Evolutionary conservation across 2,329 filamentous ascomycete species (phyloP).

Genomic region (Phaeomoniella chlamydospora): DNA sequence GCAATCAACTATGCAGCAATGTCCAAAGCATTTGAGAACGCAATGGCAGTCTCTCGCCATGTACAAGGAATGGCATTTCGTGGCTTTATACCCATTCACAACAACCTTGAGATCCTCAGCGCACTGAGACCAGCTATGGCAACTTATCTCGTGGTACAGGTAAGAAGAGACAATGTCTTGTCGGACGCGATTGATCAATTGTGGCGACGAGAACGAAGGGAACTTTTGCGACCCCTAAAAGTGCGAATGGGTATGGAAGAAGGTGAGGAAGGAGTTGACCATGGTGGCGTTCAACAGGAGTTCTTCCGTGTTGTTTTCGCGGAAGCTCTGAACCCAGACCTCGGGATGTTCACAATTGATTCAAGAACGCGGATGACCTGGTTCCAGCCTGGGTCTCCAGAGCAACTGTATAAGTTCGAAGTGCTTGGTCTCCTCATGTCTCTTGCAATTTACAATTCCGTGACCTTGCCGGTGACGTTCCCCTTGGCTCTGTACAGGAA

Average conservation of each 20-base stretch:
- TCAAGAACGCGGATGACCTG: constrained; percentile 64
- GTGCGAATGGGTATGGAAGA: constrained; percentile 69
- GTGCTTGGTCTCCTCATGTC: constrained; percentile 78
- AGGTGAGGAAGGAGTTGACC: constrained; percentile 82
- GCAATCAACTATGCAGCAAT: constrained; percentile 78
- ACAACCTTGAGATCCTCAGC: constrained; percentile 47
- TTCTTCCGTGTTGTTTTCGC: constrained; percentile 79
- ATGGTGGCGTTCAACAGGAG: constrained; percentile 90
- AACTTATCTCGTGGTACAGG: constrained; percentile 56
- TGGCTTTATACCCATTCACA: constrained; percentile 28
- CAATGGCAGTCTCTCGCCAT: constrained; percentile 32
- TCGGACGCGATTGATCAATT: constrained; percentile 72
- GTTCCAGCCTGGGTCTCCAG: constrained; percentile 71
- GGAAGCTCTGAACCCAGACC: constrained; percentile 63
- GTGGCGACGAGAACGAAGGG: constrained; percentile 70
- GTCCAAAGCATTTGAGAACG: constrained; percentile 63
- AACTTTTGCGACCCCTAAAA: constrained; percentile 74
- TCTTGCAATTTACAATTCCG: constrained; percentile 80
- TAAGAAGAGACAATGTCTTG: constrained; percentile 53
- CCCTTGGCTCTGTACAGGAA: constrained; percentile 73
- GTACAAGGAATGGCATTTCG: constrained; percentile 26
- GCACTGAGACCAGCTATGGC: constrained; percentile 52
- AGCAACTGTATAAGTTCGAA: constrained; percentile 81
- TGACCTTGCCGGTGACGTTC: constrained; percentile 82
- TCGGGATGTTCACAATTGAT: constrained; percentile 67